These are phyloP conservation scores for Aspergillus leporis DNA, from an alignment of 495 filamentous ascomycete species.

Conservation along the genomic window DNA sequence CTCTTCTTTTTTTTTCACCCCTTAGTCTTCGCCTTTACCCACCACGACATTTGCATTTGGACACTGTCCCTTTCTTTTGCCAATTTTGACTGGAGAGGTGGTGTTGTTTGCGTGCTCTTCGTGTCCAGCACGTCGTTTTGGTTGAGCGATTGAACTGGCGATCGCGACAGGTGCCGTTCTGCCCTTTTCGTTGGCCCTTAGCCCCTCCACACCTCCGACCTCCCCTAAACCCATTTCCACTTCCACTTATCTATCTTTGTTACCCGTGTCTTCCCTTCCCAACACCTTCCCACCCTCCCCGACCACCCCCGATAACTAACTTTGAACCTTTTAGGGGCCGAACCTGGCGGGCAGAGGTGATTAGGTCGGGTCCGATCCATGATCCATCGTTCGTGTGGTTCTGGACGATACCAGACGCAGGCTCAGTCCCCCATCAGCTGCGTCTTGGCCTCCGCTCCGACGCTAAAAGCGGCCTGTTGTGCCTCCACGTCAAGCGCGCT, in stretches of 20 bases:
- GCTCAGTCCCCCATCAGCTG: conserved; percentile 31
- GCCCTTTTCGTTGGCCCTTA: conserved; percentile 23
- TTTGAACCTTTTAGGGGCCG: conserved; percentile 19
- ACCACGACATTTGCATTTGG: background rate
- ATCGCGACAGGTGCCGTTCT: conserved; percentile 31
- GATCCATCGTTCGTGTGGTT: conserved; percentile 32
- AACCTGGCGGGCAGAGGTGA: conserved; percentile 32
- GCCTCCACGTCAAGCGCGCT: conserved; percentile 40
- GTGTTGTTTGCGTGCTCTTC: conserved; percentile 2
- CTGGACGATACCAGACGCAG: conserved; percentile 28
- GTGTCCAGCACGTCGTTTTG: background rate
- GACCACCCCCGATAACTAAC: conserved; percentile 19
- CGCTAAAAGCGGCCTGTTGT: conserved; percentile 45
- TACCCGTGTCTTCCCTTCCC: conserved; percentile 14
- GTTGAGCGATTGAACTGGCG: conserved; percentile 25
- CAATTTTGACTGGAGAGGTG: conserved; percentile 6
- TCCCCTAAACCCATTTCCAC: conserved; percentile 18
- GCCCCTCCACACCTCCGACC: conserved; percentile 37
- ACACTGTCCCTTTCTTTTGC: background rate
- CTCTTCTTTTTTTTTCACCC: background rate
- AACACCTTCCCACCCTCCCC: conserved; percentile 13
- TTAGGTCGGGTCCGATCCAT: conserved; percentile 35
- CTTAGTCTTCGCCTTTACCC: conserved; percentile 5
- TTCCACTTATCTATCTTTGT: conserved; percentile 13
- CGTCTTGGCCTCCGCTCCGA: conserved; percentile 44